Evolutionary conservation across 2,329 filamentous ascomycete species (phyloP).

Genomic region (Penicillium corylophilum): DNA sequence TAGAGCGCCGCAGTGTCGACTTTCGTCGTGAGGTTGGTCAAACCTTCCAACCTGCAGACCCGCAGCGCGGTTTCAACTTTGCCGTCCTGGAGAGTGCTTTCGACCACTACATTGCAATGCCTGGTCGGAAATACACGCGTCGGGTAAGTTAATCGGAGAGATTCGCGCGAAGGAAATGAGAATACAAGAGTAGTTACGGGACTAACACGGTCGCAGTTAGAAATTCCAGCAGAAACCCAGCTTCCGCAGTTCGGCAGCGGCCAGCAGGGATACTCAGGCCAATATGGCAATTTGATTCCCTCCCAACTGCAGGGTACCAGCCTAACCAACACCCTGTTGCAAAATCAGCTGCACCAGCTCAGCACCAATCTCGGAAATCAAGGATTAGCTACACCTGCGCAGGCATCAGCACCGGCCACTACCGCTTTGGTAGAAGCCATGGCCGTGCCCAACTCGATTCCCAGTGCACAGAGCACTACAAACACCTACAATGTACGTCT

Average conservation of each 20-base stretch:
- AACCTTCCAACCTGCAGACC: slow-evolving; percentile 39
- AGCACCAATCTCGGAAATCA: not conserved
- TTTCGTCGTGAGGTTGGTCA: slow-evolving; percentile 47
- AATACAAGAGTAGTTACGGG: not conserved
- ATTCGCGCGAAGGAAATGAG: not conserved
- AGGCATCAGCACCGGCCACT: not conserved
- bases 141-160: slow-evolving; percentile 7
- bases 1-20: slow-evolving; percentile 37
- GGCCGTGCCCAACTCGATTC: not conserved
- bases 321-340: slow-evolving; percentile 10
- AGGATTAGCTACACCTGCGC: not conserved
- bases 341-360: slow-evolving; percentile 6
- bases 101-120: slow-evolving; percentile 49
- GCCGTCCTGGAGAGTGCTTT: slow-evolving; percentile 42
- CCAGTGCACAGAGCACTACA: not conserved
- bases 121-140: slow-evolving; percentile 40
- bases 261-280: not conserved
- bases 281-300: slow-evolving; percentile 6
- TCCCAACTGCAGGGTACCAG: slow-evolving; percentile 11
- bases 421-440: not conserved
- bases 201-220: slow-evolving; percentile 11
- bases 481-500: slow-evolving; percentile 3
- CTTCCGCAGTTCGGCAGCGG: not conserved
- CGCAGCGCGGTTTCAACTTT: slow-evolving; percentile 47
- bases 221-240: slow-evolving; percentile 12